Evolutionary conservation across 371 early-diverging fungal species (phyloP), one percentile per base, ranked within the genome.

Genomic region (Apophysomyces sp.): DNA sequence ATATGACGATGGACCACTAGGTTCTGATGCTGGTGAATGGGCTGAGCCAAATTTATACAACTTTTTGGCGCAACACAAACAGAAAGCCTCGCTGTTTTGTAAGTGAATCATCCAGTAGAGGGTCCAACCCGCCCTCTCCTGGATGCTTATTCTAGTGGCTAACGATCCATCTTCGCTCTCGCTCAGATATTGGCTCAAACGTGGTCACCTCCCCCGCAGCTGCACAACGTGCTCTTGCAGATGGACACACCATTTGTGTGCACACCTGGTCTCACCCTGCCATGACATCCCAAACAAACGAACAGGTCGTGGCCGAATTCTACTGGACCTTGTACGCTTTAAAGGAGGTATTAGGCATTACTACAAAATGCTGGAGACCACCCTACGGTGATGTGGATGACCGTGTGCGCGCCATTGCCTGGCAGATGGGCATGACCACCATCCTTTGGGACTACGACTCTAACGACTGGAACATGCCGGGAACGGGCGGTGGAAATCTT

Each of bases 251-350:
- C 29, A 67, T 86, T 49, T 79, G 81, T 31, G 62, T 76, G 32
- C 86, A 86, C 55, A 84, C 86, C 12, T 86, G 86, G 86, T 78
- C 83, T 28, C 89, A 89, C 58, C 82, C 81, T 49, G 65, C 63
- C 18, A 76, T 87, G 78, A 83, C 86, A 27, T 66, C 80, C 27
- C 73, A 76, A 55, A 66, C 81, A 31, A 84, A 81, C 52, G 80
- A 76, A 5, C 65, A 81, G 52, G 72, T 87, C 29, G 80, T 86
- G 54, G 82, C 87, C 37, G 84, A 89, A 61, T 61, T 87, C 27
- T 76, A 84, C 61, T 80, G 80, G 77, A 75, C 80, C 8, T 71
- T 76, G 3, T 69, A 73, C 44, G 77, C 79, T 36, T 76, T 88
- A 62, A 78, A 86, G 71, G 77, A 84, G 55, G 76, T 78, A 6